Evolutionary conservation across 73 alveolate genomes (phyloP), one percentile per base, ranked within the genome.

Genomic region (Blepharisma japonicum): DNA sequence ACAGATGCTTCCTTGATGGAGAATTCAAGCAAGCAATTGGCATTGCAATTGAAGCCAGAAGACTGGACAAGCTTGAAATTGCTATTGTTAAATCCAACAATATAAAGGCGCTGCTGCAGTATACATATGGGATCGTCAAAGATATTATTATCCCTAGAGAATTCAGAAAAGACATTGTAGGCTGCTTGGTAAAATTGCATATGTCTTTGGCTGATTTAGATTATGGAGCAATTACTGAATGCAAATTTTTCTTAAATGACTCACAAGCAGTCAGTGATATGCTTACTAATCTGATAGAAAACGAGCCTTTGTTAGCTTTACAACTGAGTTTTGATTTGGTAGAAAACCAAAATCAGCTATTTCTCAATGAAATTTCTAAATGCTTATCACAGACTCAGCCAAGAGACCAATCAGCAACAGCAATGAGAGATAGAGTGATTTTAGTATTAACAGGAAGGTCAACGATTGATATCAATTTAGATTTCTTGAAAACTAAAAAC

Each of bases 11-110:
- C 78, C 56, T 83, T 53, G 95, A 92, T 79, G 79, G 86, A 38
- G 89, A 87, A 82, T 92, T 71, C 87, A 81, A 81, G 81, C 96
- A 94, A 83, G 99, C 98, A 42, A 83, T 96, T 47, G 99, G 99
- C 7, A 86, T 96, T 56, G 95, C 98, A 7, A 70, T 96, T 66
- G 99, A 96, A 77, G 78, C 98, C 20, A 85, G 97, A 84, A 91
- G 97, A 79, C 83, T 96, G 68, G 98, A 96, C 91, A 86, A 87
- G 79, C 90, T 94, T 38, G 87, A 91, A 46, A 86, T 55, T 6
- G 90, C 96, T 6, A 84, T 94, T 47, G 92, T 81, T 67, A 78
- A 80, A 77, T 74, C 94, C 68, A 83, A 91, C 14, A 92, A 89
- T 49, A 68, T 87, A 61, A 71, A 80, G 68, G 88, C 83, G 14